Base-by-base conservation (phyloP, 2,329 filamentous ascomycete genomes). In the Stemphylium vesicarium region DNA sequence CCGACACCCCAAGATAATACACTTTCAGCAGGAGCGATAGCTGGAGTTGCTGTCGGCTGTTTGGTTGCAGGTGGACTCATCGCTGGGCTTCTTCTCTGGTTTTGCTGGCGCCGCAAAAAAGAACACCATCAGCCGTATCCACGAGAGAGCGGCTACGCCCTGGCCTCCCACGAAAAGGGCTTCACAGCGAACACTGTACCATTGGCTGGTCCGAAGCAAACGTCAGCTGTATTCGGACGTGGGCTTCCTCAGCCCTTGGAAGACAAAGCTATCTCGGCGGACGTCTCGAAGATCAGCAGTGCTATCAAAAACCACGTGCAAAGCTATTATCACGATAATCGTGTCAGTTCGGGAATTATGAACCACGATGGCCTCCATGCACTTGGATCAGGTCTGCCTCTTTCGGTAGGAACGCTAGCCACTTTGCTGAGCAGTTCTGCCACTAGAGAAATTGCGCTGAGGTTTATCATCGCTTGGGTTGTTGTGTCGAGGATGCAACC, bases 11-110 rank as follows among this genome's bases (percentile, higher is more conserved):
- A 37, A 12, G 18, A 37, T 8, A 13, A 37, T 18, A 58, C 57
- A 12, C 36, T 72, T 0, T 50, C 53, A 0, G 36, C 13, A 7
- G 73, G 70, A 6, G 65, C 66, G 0, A 62, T 62, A 7, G 75
- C 73, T 31, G 76, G 76, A 1, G 64, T 77, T 16, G 75, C 64
- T 4, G 67, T 78, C n/a, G 76, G 69, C 1, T 72, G 69, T 50
- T 59, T 74, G n/a, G 15, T 73, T 4, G 22, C 22, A 7, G 22
- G 22, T 2, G 22, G 22, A 24, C 22, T 24, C 7, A 3, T 72
- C 15, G 64, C 69, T 4, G 62, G 57, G 1, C 8, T 68, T 0
- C 12, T 72, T 0, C 40, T 64, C 0, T 72, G 64, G 63, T 51
- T 65, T 2, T 72, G 52, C 29, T 56, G 60, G 37, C 60, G 69